Base-by-base conservation (phyloP, 1,284 basidiomycete genomes). In the Ustilago trichophora region DNA sequence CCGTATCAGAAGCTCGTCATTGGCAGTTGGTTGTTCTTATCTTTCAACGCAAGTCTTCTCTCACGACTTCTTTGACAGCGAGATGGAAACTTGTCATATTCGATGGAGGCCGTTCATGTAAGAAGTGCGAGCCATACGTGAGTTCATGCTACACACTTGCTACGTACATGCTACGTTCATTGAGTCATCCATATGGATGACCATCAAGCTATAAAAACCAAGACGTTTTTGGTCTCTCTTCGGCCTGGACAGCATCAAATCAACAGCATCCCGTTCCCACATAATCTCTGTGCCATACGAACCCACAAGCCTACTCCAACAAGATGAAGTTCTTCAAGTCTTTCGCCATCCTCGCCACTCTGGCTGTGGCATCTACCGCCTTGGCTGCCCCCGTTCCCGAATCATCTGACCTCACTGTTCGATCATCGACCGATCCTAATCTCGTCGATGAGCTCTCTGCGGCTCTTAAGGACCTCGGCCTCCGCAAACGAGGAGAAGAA, bases 321-420 rank as follows among this genome's bases (percentile, higher is more conserved):
- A 57, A 18, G 9, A 57, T 57, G 55, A 38, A 57, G 42, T 26
- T 50, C 29, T 24, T 40, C 53, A 25, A 47, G 4, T 25, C 33
- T 4, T 16, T 41, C 41, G 15, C 42, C 27, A 0, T 57, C 11
- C 22, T 57, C 26, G 22, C 47, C n/a, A 18, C 36, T 9, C 32
- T 50, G 8, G 24, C 24, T 27, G 4, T 50, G 16, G 47, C 47
- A 10, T 50, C 55, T 18, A 22, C 12, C 25, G 18, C 47, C 25
- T 11, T 57, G 12, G 35, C 55, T 10, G 47, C 55, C 26, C 55
- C 47, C 26, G 3, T 32, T 9, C 35, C 31, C 16, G 21, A 12
- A n/a, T 13, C 43, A n/a, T 46, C 44, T 16, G 15, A 18, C 35
- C 19, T 24, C 11, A n/a, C 32, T 9, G 15, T 22, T 31, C 31